Evolutionary conservation across 2,329 filamentous ascomycete species (phyloP).

Genomic region (Helotiales sp.): DNA sequence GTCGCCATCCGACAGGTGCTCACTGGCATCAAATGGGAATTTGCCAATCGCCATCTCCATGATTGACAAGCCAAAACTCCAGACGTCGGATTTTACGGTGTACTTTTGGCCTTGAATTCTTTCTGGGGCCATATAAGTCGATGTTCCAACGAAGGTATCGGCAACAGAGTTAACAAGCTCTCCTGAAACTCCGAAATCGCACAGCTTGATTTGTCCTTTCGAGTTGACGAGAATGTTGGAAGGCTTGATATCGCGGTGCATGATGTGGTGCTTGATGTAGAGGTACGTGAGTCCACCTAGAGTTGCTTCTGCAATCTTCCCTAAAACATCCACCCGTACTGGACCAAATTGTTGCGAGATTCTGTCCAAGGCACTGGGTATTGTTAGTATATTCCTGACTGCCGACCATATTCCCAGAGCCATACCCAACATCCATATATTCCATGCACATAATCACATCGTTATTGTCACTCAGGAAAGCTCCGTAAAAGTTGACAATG

Average conservation of each 20-base stretch:
- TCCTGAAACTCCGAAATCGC: slow-evolving; percentile 98
- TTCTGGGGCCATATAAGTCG: slow-evolving; percentile 99
- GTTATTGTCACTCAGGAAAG: slow-evolving; percentile 93
- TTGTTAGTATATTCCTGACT: slow-evolving; percentile 26
- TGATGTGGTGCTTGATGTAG: slow-evolving; percentile 93
- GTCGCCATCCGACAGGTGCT: slow-evolving; percentile 69
- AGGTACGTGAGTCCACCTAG: slow-evolving; percentile 92
- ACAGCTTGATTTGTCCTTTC: slow-evolving; percentile 90
- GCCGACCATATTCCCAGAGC: slow-evolving; percentile 24
- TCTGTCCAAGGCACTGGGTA: slow-evolving; percentile 77
- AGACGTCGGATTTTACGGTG: slow-evolving; percentile 97
- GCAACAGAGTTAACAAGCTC: slow-evolving; percentile 97
- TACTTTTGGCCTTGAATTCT: slow-evolving; percentile 96
- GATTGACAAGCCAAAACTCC: slow-evolving; percentile 92
- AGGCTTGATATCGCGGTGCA: slow-evolving; percentile 98
- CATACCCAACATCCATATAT: slow-evolving; percentile 98
- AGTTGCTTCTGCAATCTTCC: slow-evolving; percentile 96
- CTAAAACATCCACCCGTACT: slow-evolving; percentile 91
- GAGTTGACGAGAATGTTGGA: slow-evolving; percentile 98
- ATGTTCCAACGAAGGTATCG: slow-evolving; percentile 97
- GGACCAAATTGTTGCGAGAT: slow-evolving; percentile 95
- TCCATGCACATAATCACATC: slow-evolving; percentile 99
- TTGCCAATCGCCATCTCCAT: slow-evolving; percentile 98
- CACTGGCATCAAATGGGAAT: slow-evolving; percentile 85
- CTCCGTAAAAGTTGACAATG: slow-evolving; percentile 97